Base-by-base conservation (phyloP, 495 filamentous ascomycete species). In the Viridothelium virens region DNA sequence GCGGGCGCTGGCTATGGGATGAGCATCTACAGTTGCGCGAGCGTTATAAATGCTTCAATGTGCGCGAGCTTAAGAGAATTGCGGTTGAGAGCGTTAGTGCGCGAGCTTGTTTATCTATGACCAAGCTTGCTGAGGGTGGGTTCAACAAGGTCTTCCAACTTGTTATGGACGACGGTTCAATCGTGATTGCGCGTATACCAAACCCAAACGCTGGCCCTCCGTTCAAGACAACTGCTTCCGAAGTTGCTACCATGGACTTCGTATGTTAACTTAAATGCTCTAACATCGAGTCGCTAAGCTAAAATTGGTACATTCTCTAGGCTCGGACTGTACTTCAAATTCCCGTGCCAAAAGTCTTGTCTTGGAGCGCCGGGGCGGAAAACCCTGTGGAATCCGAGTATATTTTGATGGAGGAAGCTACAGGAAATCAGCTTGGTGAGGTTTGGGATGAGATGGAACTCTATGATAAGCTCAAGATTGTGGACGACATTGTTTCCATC, bases 191-290 rank as follows among this genome's bases (percentile, higher is more conserved):
- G 12, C 75, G 75, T 38, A 72, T 81, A 3, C 77, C 74, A 0
- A 75, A 74, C 63, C 76, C 74, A 7, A 79, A 77, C 70, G 72
- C 77, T 65, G 76, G 77, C 38, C 70, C 74, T 63, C 64, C 77
- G 18, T 69, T 71, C 50, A 74, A 72, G 39, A 74, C 75, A 0
- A 80, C 75, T 31, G 76, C 78, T 10, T 73, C 72, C 50, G 78
- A 80, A 70, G 78, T 79, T 5, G 77, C 78, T 37, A 78, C 75
- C 3, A 77, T 78, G 75, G 73, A 79, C 62, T 79, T 78, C 73
- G 76, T 77, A 70, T 69, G 77, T 25, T 56, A 18, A 1, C 59
- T n/a, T 62, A 14, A 33, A 16, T 31, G 25, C 14, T 62, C 31
- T 14, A 36, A n/a, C 1, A 33, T 18, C 59, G 25, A 25, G 25